Conservation (phyloP, 257 asterid species). For the Rehmannia glutinosa region DNA sequence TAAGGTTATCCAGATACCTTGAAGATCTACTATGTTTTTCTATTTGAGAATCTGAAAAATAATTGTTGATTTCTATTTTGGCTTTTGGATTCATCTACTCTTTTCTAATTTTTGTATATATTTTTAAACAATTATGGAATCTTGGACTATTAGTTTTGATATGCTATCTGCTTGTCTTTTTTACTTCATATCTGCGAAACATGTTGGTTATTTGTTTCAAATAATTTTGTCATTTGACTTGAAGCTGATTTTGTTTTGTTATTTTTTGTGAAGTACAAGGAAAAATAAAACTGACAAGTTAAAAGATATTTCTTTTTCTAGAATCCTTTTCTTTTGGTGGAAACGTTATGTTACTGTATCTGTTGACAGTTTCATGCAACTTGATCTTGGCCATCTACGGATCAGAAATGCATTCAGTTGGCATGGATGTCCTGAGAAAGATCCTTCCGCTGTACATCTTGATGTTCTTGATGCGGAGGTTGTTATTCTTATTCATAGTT, state of each 20-base stretch:
- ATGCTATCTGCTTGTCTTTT: not conserved
- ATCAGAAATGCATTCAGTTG: constrained; percentile 71
- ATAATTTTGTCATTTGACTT: not conserved
- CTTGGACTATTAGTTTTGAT: not conserved
- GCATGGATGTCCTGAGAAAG: constrained; percentile 86
- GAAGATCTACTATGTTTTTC: not conserved
- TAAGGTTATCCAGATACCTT: not conserved
- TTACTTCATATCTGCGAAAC: constrained; percentile 12
- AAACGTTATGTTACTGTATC: constrained; percentile 13
- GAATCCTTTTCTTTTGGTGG: constrained; percentile 2
- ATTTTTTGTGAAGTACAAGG: not conserved
- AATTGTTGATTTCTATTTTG: not conserved
- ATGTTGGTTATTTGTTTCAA: not conserved
- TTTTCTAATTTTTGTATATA: not conserved
- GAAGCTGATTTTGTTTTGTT: not conserved
- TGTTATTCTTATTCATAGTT: constrained; percentile 10
- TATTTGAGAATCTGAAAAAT: constrained; percentile 1
- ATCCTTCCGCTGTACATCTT: constrained; percentile 94
- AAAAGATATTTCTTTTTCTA: not conserved
- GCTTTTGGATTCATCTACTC: not conserved
- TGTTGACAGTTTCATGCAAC: constrained; percentile 89
- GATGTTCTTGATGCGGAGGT: constrained; percentile 99
- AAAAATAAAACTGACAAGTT: not conserved
- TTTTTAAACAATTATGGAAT: not conserved
- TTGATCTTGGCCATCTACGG: constrained; percentile 94